Base-by-base conservation (phyloP, 1,139 yeast species). In the Blastobotrys petasosporus region DNA sequence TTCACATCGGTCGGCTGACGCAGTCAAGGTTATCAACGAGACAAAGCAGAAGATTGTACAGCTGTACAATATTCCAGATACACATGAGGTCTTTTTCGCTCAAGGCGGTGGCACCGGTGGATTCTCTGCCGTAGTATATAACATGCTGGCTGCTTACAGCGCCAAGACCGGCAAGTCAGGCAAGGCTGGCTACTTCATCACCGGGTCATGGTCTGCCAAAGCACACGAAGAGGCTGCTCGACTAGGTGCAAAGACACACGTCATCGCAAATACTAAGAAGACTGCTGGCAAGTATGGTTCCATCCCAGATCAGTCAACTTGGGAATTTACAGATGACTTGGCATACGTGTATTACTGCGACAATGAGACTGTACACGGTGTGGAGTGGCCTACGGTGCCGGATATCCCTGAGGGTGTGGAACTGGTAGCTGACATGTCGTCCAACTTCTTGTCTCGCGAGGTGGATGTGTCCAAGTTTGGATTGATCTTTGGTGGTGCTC, bases 91-190 rank as follows among this genome's bases (percentile, higher is more conserved):
- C 1, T 82, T 92, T 62, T 92, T 90, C 69, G 69, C 90, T 69
- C 98, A 92, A 70, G 97, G 98, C 52, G 98, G 98, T 51, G 98
- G 97, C 51, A 90, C 97, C 44, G 84, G 88, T 35, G 97, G 96
- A 4, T 92, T 92, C 60, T 85, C 97, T 5, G 79, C 95, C 7
- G 75, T 87, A 48, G 90, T 86, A 12, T 80, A 92, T 58, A 92
- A 92, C 64, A 66, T 92, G 68, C 66, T 83, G 52, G 95, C 96
- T 30, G 73, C 83, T 37, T 77, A 76, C 63, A 86, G 85, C 41
- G 75, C 74, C 55, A 81, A 74, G 60, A 75, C 82, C 23, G 65
- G 65, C 35, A 78, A 77, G 57, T 74, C 71, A 50, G 95, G 95
- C 41, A 82, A 76, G 53, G 94, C 85, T 42, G 95, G 92, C 41